These are phyloP conservation scores for Gardenia jasminoides DNA, from an alignment of 257 asterid genomes.

Conservation along the genomic window DNA sequence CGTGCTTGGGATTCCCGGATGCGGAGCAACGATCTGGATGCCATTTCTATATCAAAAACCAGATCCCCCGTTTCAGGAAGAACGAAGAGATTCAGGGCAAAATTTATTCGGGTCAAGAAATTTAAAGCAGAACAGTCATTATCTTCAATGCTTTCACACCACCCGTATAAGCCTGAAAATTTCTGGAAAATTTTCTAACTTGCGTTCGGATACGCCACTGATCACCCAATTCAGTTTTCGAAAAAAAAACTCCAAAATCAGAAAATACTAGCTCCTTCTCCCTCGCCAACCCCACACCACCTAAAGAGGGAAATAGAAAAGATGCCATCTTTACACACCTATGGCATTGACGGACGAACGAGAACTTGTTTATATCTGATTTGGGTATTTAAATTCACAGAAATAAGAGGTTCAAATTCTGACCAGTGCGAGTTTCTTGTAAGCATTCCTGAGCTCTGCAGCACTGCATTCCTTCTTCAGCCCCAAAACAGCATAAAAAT, in stretches of 20 bases:
- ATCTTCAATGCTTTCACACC: conserved; percentile 2
- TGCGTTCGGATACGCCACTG: not conserved
- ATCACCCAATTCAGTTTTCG: not conserved
- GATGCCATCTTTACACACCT: not conserved
- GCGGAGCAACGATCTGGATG: conserved; percentile 86
- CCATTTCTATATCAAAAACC: conserved; percentile 55
- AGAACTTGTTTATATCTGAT: not conserved
- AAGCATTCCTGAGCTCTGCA: conserved; percentile 62
- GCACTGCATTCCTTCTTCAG: conserved; percentile 68
- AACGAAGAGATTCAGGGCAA: not conserved
- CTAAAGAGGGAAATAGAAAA: not conserved
- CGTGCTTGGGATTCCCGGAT: conserved; percentile 42
- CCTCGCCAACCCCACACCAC: too few relatives aligned
- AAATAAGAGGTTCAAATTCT: conserved; percentile 19
- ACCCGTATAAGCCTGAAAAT: not conserved
- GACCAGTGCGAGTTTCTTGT: conserved; percentile 90
- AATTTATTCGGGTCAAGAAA: not conserved
- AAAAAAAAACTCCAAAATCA: not conserved
- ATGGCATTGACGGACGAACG: not conserved
- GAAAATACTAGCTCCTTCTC: not conserved
- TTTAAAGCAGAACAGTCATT: not conserved
- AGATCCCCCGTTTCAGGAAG: conserved; percentile 3
- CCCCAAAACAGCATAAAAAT: conserved; percentile 68
- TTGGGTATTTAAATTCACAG: not conserved
- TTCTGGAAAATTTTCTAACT: not conserved